Evolutionary conservation across 2,329 filamentous ascomycete genomes (phyloP).

Genomic region (Fusarium nematophilum): DNA sequence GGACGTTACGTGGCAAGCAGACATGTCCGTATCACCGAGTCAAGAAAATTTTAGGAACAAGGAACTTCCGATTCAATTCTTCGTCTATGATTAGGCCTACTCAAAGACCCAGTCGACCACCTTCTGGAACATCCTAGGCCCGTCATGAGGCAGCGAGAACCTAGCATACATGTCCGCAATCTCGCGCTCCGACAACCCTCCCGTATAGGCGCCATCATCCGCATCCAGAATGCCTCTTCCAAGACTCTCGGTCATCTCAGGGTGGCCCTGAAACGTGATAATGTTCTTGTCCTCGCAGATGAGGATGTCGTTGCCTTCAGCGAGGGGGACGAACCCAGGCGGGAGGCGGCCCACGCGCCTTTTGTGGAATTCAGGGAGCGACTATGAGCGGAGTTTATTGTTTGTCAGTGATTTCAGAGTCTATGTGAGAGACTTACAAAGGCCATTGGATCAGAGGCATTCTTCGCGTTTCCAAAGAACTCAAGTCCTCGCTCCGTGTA

Average conservation of each 20-base stretch:
- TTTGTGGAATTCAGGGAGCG: constrained; percentile 16
- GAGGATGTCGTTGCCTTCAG: constrained; percentile 5
- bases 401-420: too few species aligned
- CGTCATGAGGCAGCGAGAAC: not conserved
- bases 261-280: constrained; percentile 15
- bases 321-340: constrained; percentile 2
- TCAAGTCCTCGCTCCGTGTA: not conserved
- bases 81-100: not conserved
- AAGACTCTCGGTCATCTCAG: constrained; percentile 8
- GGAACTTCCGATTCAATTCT: not conserved
- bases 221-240: not conserved
- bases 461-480: constrained; percentile 1
- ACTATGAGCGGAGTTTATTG: too few species aligned
- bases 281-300: not conserved
- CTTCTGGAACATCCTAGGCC: not conserved
- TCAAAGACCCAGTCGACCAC: not conserved
- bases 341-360: not conserved
- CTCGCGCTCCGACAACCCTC: not conserved
- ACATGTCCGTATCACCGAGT: too few species aligned
- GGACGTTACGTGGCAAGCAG: too few species aligned
- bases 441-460: not conserved
- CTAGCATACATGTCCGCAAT: not conserved
- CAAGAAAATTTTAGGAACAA: too few species aligned
- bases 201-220: constrained; percentile 8
- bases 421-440: too few species aligned